Percentiles rank a stretch among this genome's conserved stretches.
Conservation (phyloP, 1,139 yeast species). For the Candida labiduridarum region DNA sequence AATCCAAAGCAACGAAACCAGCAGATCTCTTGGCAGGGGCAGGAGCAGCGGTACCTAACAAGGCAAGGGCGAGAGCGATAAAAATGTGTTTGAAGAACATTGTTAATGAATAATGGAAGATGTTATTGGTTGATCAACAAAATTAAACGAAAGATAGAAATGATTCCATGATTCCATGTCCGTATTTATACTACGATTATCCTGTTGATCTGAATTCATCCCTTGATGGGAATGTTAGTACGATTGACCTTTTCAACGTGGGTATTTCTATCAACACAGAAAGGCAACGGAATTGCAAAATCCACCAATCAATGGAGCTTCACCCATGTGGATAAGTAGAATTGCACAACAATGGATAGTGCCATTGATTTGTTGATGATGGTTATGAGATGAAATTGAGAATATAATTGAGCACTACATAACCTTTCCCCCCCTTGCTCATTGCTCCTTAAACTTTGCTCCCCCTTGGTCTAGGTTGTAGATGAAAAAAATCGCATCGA, state of each 20-base stretch:
- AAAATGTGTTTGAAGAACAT: slow-evolving; percentile 6
- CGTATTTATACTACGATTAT: too few species aligned
- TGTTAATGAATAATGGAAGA: neutral
- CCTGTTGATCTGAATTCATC: too few species aligned
- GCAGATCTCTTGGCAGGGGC: slow-evolving; percentile 11
- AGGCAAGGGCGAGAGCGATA: slow-evolving; percentile 14
- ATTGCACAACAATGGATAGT: neutral
- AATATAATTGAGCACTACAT: neutral
- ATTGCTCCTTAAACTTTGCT: too few species aligned
- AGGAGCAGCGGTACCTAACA: slow-evolving; percentile 12
- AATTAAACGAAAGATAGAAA: too few species aligned
- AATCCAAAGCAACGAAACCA: slow-evolving; percentile 15
- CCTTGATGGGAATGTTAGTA: too few species aligned
- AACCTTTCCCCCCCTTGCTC: too few species aligned
- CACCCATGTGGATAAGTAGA: neutral
- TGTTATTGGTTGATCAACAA: neutral
- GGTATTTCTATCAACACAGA: too few species aligned
- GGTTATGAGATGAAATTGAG: slow-evolving; percentile 4
- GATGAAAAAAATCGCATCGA: too few species aligned
- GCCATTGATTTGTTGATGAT: slow-evolving; percentile 3
- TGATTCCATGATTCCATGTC: too few species aligned
- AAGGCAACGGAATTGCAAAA: too few species aligned
- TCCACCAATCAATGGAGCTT: neutral
- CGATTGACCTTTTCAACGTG: too few species aligned
- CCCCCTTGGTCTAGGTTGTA: too few species aligned